Base-by-base conservation (phyloP, 2,329 filamentous ascomycete genomes). In the Fusarium praegraminearum region DNA sequence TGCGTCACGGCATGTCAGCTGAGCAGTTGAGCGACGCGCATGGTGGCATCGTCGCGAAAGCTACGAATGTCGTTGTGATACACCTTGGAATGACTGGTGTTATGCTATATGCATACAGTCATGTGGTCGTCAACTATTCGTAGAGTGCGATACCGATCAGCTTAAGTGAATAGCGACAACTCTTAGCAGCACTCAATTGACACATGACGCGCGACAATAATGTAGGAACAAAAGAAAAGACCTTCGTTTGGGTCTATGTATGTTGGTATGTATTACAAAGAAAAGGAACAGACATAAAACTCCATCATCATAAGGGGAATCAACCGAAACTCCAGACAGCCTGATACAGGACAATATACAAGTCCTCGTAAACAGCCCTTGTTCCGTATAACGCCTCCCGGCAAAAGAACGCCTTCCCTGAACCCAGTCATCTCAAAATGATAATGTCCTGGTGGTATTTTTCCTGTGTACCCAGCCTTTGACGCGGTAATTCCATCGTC, bases 251-350 rank as follows among this genome's bases (percentile, higher is more conserved):
- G 35, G 49, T 13, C 49, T 26, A 20, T 13, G n/a, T 18, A 30
- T 40, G 7, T 7, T 51, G 1, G 36, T 51, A 40, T 40, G 36
- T 51, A 30, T 12, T 13, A 51, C 49, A 51, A 51, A 51, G 24
- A 35, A 51, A 43, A 51, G 22, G 40, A 41, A 51, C 16, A 40
- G 36, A 51, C 24, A 51, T 22, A 24, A 26, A 28, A 46, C n/a
- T 46, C 44, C 33, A 13, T 36, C 46, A 22, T 50, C 49, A 51
- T 51, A 15, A 41, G 49, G 49, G 49, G 49, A 51, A 51, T 51
- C 22, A 40, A 28, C 49, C 24, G 12, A 38, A 51, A 51, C 33
- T 41, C 49, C 49, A 40, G 24, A 28, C 18, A 51, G 35, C 49
- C 49, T 36, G 49, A 16, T 28, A 40, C 24, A 38, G n/a, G 33